Conservation (phyloP, 1,284 basidiomycete species). For the Tausonia pullulans region DNA sequence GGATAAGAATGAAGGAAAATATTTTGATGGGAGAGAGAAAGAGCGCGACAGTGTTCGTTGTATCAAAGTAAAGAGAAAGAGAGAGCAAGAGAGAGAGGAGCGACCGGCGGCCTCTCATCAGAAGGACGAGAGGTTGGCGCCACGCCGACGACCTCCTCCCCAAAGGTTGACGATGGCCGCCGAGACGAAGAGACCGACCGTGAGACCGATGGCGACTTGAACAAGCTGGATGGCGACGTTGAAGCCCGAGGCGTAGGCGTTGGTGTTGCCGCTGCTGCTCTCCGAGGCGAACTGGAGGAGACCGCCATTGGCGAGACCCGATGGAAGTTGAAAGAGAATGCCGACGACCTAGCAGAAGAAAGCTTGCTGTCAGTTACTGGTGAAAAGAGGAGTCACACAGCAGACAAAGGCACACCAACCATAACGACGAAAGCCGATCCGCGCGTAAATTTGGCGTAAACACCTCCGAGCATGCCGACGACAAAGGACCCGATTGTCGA, state of each 20-base stretch:
- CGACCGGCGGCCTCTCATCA: conserved; percentile 13
- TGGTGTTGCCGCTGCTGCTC: conserved; percentile 38
- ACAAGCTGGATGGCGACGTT: conserved; percentile 36
- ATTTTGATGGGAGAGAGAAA: no score
- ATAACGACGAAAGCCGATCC: conserved; percentile 65
- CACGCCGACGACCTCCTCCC: conserved; percentile 35
- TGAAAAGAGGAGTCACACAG: background rate
- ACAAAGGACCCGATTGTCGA: conserved; percentile 63
- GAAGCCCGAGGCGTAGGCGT: conserved; percentile 53
- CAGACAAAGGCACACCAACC: conserved; percentile 34
- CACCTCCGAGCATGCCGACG: conserved; percentile 69
- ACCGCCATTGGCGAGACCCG: conserved; percentile 71
- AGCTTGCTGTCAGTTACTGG: background rate
- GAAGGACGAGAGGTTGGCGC: conserved; percentile 37
- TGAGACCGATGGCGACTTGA: conserved; percentile 39
- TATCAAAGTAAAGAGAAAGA: background rate
- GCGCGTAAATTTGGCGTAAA: conserved; percentile 71
- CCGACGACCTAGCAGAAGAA: conserved; percentile 49
- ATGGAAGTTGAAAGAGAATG: conserved; percentile 77
- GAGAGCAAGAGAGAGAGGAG: background rate
- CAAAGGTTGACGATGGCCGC: conserved; percentile 41
- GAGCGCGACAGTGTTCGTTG: no score
- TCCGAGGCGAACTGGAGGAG: conserved; percentile 62
- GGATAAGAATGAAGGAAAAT: no score
- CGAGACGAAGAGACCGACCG: conserved; percentile 52